Base-by-base conservation (phyloP, 2,329 filamentous ascomycete species). In the Trichophyton mentagrophytes region DNA sequence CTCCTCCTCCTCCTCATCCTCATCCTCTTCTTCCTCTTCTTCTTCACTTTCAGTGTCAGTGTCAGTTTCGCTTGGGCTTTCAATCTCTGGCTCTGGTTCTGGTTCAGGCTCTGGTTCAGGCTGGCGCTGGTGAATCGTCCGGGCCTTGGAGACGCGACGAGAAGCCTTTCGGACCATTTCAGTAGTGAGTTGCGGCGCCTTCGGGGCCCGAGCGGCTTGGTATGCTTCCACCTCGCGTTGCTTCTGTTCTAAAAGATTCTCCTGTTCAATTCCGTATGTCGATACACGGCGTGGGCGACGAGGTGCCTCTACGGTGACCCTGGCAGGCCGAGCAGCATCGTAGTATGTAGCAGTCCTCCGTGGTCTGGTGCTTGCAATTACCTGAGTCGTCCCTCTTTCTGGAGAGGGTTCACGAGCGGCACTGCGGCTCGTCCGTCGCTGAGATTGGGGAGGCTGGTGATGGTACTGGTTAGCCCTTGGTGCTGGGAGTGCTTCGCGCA, bases 151-250 rank as follows among this genome's bases (percentile, higher is more conserved):
- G 22, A 49, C 60, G 33, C 20, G 59, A 33, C 60, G n/a, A 2
- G 51, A 25, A 7, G 55, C 62, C 30, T 64, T 62, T 13, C 58
- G 60, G 57, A 64, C 58, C 38, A 60, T 56, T 17, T 64, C 62
- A 27, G 56, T 60, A 9, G 59, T 61, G 9, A 61, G 36, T 5
- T 49, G n/a, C 1, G 36, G 13, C 7, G 13, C 49, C 17, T 44
- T 33, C 6, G 47, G 44, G 4, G 70, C 64, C 27, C 69, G 68
- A 6, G 67, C 65, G n/a, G 70, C 72, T 63, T 76, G 74, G 61
- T 77, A 76, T 60, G 71, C 68, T 63, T 76, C 74, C 3, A 68
- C 70, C 49, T 67, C 70, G 0, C 70, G 68, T 20, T 73, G 69
- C 59, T 72, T 73, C 30, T 73, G 69, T 60, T 74, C 74, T n/a